Base-by-base conservation (phyloP, 345 rosid species). In the Eucalyptus regnans region DNA sequence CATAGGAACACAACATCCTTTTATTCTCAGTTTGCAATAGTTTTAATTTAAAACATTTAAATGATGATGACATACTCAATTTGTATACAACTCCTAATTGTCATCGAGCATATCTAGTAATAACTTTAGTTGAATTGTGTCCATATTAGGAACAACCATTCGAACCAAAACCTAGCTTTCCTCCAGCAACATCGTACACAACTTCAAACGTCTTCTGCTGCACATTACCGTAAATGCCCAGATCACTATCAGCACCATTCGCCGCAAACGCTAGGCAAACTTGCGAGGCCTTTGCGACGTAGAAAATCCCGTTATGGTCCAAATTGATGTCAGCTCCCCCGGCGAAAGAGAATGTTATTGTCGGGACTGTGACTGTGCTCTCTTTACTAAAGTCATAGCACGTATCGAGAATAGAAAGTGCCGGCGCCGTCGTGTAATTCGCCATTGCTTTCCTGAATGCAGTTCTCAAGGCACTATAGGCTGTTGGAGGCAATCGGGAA, bases 401-500 rank as follows among this genome's bases (percentile, higher is more conserved):
- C 2, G 94, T 92, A 79, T 91, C 92, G 14, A 89, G 80, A 9
- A 89, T 88, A 5, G 91, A 89, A 9, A 46, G 27, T 12, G 86
- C 89, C 0, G 80, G 89, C 4, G 91, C 88, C 44, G 20, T 17
- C 2, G 90, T 90, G 81, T 93, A 91, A 41, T 85, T 16, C 9
- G 87, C 37, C 94, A 91, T 87, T 4, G 23, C 12, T 50, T 88
- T 25, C 87, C 64, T 25, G 85, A 93, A 89, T 6, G 89, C 89
- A 2, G 89, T 50, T 23, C 86, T 60, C 49, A 91, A 88, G 37
- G 89, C 88, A 17, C 66, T 33, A 87, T 91, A 91, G 0, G 90
- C 93, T 8, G 90, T 80, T 17, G 91, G 91, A 15, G 90, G 93
- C 84, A 93, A 31, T 10, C 91, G 88, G n/a, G 92, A 88, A 56